phyloP scores from a whole-genome alignment of 1,284 basidiomycete genomes.

The Chalciporus piperatoides region DNA sequence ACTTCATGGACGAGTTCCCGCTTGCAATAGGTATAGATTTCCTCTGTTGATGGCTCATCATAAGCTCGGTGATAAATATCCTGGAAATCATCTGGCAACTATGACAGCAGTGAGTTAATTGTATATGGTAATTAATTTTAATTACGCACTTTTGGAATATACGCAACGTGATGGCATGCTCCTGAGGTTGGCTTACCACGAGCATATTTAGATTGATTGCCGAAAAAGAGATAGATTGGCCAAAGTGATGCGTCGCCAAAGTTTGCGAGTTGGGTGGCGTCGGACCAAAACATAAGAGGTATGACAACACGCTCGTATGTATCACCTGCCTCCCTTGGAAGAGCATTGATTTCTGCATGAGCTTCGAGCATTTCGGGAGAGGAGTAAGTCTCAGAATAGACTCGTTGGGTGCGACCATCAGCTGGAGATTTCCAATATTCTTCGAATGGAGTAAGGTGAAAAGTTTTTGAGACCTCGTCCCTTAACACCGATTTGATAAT shows the following conservation, averaged over 20 bases:
- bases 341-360: constrained; percentile 14
- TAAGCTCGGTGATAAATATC: neutral
- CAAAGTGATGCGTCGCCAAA: constrained; percentile 20
- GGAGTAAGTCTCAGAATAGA: constrained; percentile 21
- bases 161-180: constrained; percentile 32
- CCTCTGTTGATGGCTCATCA: no score
- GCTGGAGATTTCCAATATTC: constrained; percentile 15
- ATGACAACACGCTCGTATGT: constrained; percentile 12
- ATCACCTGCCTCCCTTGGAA: constrained; percentile 11
- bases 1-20: no score
- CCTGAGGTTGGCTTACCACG: constrained; percentile 3
- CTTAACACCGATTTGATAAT: no score
- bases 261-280: constrained; percentile 27
- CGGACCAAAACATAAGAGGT: constrained; percentile 32
- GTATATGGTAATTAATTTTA: no score
- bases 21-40: no score
- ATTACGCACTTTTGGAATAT: constrained; percentile 27
- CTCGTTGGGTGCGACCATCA: neutral
- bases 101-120: no score
- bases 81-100: constrained; percentile 26
- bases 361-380: constrained; percentile 14
- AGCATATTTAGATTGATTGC: constrained; percentile 15
- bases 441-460: constrained; percentile 11
- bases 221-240: constrained; percentile 30
- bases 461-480: no score